Conservation (phyloP, 768 basidiomycete species). For the Gloeophyllum trabeum region DNA sequence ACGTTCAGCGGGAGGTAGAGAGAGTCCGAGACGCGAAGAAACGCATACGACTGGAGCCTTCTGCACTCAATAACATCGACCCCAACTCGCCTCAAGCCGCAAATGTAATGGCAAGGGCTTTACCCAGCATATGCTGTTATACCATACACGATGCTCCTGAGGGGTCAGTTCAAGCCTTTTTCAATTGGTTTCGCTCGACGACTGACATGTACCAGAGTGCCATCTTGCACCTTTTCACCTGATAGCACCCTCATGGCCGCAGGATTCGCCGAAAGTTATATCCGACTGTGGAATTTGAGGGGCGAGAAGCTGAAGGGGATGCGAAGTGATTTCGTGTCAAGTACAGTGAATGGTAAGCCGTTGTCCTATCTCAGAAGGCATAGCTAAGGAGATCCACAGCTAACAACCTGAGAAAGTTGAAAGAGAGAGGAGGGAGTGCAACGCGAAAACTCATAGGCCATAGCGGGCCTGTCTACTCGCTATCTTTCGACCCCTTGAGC, state of each 20-base stretch:
- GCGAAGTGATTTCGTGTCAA: constrained; percentile 63
- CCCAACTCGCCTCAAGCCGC: constrained; percentile 45
- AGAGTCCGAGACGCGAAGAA: constrained; percentile 84
- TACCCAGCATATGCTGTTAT: constrained; percentile 92
- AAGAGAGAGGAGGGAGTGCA: constrained; percentile 71
- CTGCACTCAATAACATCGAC: constrained; percentile 45
- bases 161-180: constrained; percentile 46
- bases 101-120: constrained; percentile 45
- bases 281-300: constrained; percentile 90
- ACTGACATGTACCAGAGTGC: constrained; percentile 37
- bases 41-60: constrained; percentile 83
- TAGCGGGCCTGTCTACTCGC: constrained; percentile 91
- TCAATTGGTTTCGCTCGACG: not conserved
- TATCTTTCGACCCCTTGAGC: constrained; percentile 84
- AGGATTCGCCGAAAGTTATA: constrained; percentile 92
- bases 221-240: constrained; percentile 80
- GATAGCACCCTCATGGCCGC: constrained; percentile 91
- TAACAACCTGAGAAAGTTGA: constrained; percentile 47
- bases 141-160: constrained; percentile 94
- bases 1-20: constrained; percentile 87
- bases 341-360: constrained; percentile 55
- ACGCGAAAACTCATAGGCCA: constrained; percentile 97
- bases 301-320: constrained; percentile 77
- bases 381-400: constrained; percentile 24
- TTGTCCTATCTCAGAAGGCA: not conserved